These are phyloP conservation scores for Salvia rosmarinus DNA, from an alignment of 257 asterid species.

Conservation along the genomic window DNA sequence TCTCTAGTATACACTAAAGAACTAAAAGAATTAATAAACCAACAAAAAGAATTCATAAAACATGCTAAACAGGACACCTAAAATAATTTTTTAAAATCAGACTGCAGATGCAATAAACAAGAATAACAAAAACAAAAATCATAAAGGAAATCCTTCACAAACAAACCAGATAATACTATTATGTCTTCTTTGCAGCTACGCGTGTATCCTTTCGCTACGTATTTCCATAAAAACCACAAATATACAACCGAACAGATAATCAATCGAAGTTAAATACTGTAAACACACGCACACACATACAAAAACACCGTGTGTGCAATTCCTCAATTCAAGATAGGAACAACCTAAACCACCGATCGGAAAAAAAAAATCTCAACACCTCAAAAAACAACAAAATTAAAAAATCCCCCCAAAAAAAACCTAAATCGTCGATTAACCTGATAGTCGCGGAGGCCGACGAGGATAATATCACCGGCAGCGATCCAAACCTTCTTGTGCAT, in stretches of 20 bases:
- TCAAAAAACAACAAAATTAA: neutral
- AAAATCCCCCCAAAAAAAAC: too few species aligned
- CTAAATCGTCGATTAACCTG: slow-evolving; percentile 45
- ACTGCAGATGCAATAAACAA: neutral
- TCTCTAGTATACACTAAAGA: neutral
- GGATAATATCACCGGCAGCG: slow-evolving; percentile 93
- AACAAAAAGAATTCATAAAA: neutral
- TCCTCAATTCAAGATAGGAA: neutral
- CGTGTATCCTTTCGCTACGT: neutral
- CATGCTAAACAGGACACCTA: neutral
- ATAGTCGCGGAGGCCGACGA: slow-evolving; percentile 94
- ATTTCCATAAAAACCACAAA: neutral
- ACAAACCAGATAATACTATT: neutral
- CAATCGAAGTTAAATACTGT: neutral
- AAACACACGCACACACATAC: neutral
- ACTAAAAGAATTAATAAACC: neutral
- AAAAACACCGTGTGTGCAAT: neutral
- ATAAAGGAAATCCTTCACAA: neutral
- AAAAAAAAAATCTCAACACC: neutral
- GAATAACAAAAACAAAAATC: neutral
- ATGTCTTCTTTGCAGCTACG: neutral
- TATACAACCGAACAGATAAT: neutral
- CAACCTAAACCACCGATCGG: neutral
- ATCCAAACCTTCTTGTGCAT: slow-evolving; percentile 99
- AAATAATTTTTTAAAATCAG: neutral